Evolutionary conservation across 306 rosid species (phyloP).

Genomic region (Begonia masoniana): DNA sequence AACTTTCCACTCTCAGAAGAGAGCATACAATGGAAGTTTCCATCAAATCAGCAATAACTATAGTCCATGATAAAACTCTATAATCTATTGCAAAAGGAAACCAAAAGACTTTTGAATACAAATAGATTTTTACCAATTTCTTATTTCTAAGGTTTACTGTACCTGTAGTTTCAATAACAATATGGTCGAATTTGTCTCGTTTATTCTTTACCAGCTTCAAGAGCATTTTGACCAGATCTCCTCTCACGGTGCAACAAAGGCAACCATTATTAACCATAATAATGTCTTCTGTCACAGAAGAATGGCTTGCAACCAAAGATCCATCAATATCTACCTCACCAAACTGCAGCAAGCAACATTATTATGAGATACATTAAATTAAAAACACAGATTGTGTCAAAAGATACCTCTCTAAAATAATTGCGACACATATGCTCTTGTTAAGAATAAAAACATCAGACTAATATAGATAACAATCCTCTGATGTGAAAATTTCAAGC

Average conservation of each 20-base stretch:
- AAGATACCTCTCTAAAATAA: too few relatives aligned
- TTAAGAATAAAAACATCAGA: too few relatives aligned
- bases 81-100: too few relatives aligned
- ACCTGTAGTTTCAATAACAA: slow-evolving; percentile 93
- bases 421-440: too few relatives aligned
- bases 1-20: too few relatives aligned
- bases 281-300: slow-evolving; percentile 56
- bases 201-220: slow-evolving; percentile 63
- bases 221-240: slow-evolving; percentile 85
- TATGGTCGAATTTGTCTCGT: slow-evolving; percentile 67
- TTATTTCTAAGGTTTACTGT: neutral
- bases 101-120: too few relatives aligned
- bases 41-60: too few relatives aligned
- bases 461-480: too few relatives aligned
- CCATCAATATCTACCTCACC: slow-evolving; percentile 98
- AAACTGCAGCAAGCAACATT: slow-evolving; percentile 40
- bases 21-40: too few relatives aligned
- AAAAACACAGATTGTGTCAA: neutral
- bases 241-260: slow-evolving; percentile 84
- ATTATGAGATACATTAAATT: neutral
- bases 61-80: too few relatives aligned
- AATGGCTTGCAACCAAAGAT: slow-evolving; percentile 87
- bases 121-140: too few relatives aligned
- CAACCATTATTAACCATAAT: slow-evolving; percentile 91
- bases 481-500: too few relatives aligned